Evolutionary conservation across 345 rosid species (phyloP), one percentile per base, ranked within the genome.

Genomic region (Eucalyptus pauciflora): DNA sequence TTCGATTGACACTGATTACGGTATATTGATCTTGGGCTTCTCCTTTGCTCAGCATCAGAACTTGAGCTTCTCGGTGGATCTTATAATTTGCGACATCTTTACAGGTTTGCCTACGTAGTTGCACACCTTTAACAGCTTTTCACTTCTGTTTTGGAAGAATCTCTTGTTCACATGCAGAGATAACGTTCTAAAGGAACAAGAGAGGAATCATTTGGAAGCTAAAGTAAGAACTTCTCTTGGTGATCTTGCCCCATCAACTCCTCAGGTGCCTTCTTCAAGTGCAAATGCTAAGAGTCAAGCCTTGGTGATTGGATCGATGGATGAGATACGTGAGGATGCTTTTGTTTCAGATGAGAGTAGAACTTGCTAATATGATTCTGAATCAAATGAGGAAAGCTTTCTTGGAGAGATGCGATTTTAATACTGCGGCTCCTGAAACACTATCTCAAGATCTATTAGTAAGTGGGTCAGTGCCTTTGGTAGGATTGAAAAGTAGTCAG

Each of bases 81-180:
- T 89, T 95, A 97, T 89, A 92, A 94, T 88, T 93, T 91, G 87
- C 91, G 93, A 87, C 89, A 94, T 92, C 98, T 98, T 89, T 94
- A 87, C 88, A 91, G 92, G 91, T 85, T 86, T 91, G 98, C 99
- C 88, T 98, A 93, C 91, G 96, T 94, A 95, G 96, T 92, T 86
- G 87, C 95, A 50, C 99, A 96, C 91, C 94, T 98, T 83, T 98
- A 97, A 90, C 94, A 92, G 92, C 91, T 98, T 86, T 92, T 95
- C 92, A 97, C 98, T 87, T 98, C 99, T 88, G 97, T 95, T 89
- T 86, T 95, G 91, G 99, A 98, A 95, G 98, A 96, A 92, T 94
- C 98, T 51, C 90, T 95, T 89, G 94, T 94, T 89, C 98, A 96
- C 93, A 88, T 98, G 89, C 99, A 97, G 93, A 92, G 93, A 95